Evolutionary conservation across 805 yeast species (phyloP).

Genomic region (Cyberlindnera xylosilytica): DNA sequence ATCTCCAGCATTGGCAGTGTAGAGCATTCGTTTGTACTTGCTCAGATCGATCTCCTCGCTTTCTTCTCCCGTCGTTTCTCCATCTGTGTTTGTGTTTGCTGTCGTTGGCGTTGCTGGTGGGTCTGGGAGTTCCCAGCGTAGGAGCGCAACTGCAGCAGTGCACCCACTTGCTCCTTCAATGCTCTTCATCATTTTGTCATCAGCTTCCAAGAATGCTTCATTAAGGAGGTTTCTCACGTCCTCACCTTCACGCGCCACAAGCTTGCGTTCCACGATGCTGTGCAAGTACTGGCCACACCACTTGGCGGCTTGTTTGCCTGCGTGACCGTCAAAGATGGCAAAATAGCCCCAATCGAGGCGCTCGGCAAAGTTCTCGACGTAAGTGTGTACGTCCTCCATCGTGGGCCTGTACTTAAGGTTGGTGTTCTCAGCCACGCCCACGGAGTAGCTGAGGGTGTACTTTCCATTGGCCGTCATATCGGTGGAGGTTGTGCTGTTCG

Average conservation of each 20-base stretch:
- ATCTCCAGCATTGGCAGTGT: conserved; percentile 96
- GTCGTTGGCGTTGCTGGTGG: conserved; percentile 1
- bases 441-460: conserved; percentile 63
- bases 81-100: not conserved
- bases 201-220: conserved; percentile 73
- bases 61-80: not conserved
- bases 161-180: conserved; percentile 79
- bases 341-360: conserved; percentile 90
- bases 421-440: conserved; percentile 90
- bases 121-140: conserved; percentile 71
- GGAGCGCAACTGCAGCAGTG: conserved; percentile 91
- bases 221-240: conserved; percentile 67
- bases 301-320: conserved; percentile 88
- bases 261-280: conserved; percentile 55
- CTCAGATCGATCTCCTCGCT: conserved; percentile 24
- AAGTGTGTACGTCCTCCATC: conserved; percentile 96
- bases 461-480: conserved; percentile 3
- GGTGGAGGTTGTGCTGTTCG: not conserved
- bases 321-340: conserved; percentile 96
- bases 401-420: conserved; percentile 76
- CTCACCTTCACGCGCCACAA: conserved; percentile 43
- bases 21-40: conserved; percentile 68
- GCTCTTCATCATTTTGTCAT: conserved; percentile 56
- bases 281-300: conserved; percentile 93
- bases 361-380: conserved; percentile 90